These are phyloP conservation scores for Didymella keratinophila DNA, from an alignment of 2,329 filamentous ascomycete species.

Conservation along the genomic window DNA sequence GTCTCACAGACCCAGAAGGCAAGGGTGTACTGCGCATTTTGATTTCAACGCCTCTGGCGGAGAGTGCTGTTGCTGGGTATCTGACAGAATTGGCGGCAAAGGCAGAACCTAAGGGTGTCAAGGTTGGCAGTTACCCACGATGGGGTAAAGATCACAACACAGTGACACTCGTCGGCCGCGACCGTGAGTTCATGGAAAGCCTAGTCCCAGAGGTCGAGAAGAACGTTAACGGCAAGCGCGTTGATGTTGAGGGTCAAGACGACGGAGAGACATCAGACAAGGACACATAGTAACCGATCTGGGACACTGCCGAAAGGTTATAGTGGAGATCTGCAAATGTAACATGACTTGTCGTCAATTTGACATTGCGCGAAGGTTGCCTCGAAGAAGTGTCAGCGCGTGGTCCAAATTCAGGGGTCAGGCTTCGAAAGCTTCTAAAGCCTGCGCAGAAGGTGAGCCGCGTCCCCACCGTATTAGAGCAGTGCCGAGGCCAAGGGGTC, in stretches of 20 bases:
- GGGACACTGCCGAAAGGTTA: constrained; percentile 32
- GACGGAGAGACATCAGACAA: constrained; percentile 52
- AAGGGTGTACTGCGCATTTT: constrained; percentile 81
- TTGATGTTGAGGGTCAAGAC: constrained; percentile 71
- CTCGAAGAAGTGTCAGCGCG: constrained; percentile 1
- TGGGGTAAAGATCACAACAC: constrained; percentile 91
- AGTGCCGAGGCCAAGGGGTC: constrained; percentile 17
- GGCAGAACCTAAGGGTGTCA: constrained; percentile 79
- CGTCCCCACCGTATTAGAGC: constrained; percentile 13
- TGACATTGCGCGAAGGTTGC: constrained; percentile 25
- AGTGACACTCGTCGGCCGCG: constrained; percentile 83
- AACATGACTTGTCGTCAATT: constrained; percentile 30
- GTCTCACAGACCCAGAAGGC: constrained; percentile 79
- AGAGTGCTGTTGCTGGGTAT: constrained; percentile 85
- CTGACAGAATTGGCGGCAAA: constrained; percentile 79
- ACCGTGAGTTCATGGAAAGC: constrained; percentile 78
- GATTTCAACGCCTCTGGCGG: constrained; percentile 85
- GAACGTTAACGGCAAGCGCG: constrained; percentile 75
- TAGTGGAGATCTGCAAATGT: constrained; percentile 22
- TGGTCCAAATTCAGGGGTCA: constrained; percentile 18
- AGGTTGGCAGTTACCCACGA: constrained; percentile 93
- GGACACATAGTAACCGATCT: constrained; percentile 42
- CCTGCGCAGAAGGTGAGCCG: constrained; percentile 32
- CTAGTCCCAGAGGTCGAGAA: constrained; percentile 79
- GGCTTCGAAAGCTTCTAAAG: constrained; percentile 38